Evolutionary conservation across 2,329 filamentous ascomycete genomes (phyloP), one percentile per base, ranked within the genome.

Genomic region (Beauveria asiatica): DNA sequence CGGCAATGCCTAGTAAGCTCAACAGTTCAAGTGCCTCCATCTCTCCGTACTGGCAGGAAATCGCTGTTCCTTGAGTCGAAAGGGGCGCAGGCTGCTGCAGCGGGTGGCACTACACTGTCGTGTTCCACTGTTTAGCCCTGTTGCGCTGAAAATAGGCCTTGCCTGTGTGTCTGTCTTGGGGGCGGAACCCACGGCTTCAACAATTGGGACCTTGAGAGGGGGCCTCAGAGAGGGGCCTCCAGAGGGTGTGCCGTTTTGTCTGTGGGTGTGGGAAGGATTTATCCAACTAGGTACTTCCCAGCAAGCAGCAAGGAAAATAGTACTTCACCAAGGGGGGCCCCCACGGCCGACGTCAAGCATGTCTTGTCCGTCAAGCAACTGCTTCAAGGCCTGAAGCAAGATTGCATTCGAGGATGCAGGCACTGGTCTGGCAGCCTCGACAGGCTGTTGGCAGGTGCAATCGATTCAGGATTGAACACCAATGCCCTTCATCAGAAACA

Each of bases 91-190:
- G 56, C 55, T 42, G 48, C 56, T 16, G 54, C 11, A 33, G n/a
- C 48, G 48, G 48, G 56, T 52, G 57, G 49, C 57, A 23, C 49
- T 48, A 48, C 48, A 27, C 56, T 51, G 46, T 59, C 56, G 6
- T n/a, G 48, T 59, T 25, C 57, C 57, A 59, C 57, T 53, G 49
- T 53, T 46, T 48, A 59, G 57, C 57, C 57, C 57, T 59, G 57
- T 41, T 53, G 49, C 57, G 57, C 57, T 59, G 57, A 59, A 59
- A 59, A 59, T 46, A 59, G 57, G 57, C 41, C 41, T 50, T 48
- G 48, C 48, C 23, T 16, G 54, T 27, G 33, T 37, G 11, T 44
- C 13, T 55, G 41, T 42, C 41, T 42, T 17, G 39, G 39, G 54
- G 44, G 54, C 54, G 56, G 33, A 58, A 30, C 45, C 48, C 13